Base-by-base conservation (phyloP, 2,329 filamentous ascomycete genomes). In the Penicillium expansum region DNA sequence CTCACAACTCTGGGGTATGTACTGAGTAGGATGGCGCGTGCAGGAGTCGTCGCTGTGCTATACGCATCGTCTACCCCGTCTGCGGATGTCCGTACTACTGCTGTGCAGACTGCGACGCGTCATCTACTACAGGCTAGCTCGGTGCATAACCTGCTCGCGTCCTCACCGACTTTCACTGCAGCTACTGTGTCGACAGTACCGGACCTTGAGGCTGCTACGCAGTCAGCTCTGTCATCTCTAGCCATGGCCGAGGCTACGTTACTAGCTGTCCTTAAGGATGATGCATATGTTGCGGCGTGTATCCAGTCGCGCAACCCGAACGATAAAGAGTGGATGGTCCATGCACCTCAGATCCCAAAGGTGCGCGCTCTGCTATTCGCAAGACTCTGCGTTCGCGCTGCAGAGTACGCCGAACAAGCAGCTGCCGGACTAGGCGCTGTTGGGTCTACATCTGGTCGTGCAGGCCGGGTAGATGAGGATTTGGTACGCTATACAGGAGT, bases 271-370 rank as follows among this genome's bases (percentile, higher is more conserved):
- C 74, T 96, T 48, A 97, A 97, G 67, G 93, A 97, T 70, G 94
- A 99, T 68, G 92, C 93, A 0, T 97, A 97, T 69, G 89, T 93
- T 1, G 86, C 89, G 1, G 84, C 87, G 7, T 88, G 96, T 2
- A 86, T 91, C 0, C 90, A 96, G 67, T 85, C 88, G 55, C 83
- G 92, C 47, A 95, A 96, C 69, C 85, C 87, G 52, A 86, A 88
- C 64, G 91, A 92, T 72, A 91, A 84, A 59, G 93, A 97, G 64
- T 99, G 93, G 93, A 97, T 97, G 92, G 95, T 94, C 73, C 91
- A 89, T 67, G 84, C 91, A 0, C 91, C 93, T 0, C 86, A 91
- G 49, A 90, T 97, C 48, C 89, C 92, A 30, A 92, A 93, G 70
- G 92, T 96, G 18, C 86, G 93, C 45, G 91, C 91, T 9, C 87